phyloP scores from a whole-genome alignment of 2,329 filamentous ascomycete genomes.

The Trichocomaceae sp. region DNA sequence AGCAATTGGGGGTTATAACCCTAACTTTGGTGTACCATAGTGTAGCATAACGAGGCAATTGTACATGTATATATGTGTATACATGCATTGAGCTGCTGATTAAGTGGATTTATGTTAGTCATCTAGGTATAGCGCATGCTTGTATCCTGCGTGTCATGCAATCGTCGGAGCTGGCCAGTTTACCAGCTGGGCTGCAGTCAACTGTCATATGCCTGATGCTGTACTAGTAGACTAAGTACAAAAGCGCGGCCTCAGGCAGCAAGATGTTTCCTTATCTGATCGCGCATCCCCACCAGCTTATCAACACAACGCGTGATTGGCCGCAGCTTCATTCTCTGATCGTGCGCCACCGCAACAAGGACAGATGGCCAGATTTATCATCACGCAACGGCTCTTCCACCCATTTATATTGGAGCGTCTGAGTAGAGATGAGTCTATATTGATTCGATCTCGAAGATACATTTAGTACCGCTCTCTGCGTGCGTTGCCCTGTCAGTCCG shows the following conservation, averaged over 20 bases:
- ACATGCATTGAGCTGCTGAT: too few species aligned
- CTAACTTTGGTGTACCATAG: too few species aligned
- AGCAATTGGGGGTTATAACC: too few species aligned
- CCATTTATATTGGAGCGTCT: not conserved
- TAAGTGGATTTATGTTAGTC: too few species aligned
- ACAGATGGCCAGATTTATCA: constrained; percentile 7
- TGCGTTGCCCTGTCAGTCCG: not conserved
- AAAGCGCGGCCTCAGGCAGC: not conserved
- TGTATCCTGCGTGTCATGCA: constrained; percentile 9
- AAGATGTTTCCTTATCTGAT: not conserved
- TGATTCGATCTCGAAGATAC: not conserved
- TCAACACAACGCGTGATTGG: not conserved
- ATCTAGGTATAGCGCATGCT: too few species aligned
- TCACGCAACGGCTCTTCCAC: not conserved
- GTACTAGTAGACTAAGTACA: too few species aligned
- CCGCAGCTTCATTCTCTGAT: not conserved
- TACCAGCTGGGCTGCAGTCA: not conserved
- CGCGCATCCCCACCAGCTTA: not conserved
- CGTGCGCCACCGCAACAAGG: constrained; percentile 7
- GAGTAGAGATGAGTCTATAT: not conserved
- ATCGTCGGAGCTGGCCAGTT: not conserved
- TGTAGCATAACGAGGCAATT: too few species aligned
- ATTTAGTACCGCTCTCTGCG: not conserved
- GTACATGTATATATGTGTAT: too few species aligned
- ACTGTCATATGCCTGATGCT: not conserved